These are phyloP conservation scores for Candida sp. DNA, from an alignment of 1,139 yeast species.

Conservation along the genomic window DNA sequence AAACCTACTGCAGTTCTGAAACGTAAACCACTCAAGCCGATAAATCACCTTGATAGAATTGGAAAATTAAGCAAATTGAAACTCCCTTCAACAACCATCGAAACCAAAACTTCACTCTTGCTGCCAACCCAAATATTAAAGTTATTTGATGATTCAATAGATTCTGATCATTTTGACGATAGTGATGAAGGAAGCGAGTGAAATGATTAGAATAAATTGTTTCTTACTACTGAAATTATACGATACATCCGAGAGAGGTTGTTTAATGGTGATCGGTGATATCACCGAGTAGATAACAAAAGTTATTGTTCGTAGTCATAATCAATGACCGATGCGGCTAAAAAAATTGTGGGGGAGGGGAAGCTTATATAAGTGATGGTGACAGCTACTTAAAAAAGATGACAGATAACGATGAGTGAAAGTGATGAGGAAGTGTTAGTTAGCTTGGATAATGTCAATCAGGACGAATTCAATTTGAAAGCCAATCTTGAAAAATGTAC, in stretches of 20 bases:
- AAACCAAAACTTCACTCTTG: conserved; percentile 1
- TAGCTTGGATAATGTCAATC: background rate
- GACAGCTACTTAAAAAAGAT: background rate
- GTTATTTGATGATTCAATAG: background rate
- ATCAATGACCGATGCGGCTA: background rate
- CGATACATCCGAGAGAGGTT: background rate
- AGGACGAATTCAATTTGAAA: background rate
- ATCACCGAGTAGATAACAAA: background rate
- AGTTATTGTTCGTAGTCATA: background rate
- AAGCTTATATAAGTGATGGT: background rate
- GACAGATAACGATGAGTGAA: background rate
- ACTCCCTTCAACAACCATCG: conserved; percentile 4
- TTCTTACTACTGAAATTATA: background rate
- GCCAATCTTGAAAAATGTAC: background rate
- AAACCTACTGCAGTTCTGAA: background rate
- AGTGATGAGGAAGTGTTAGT: background rate
- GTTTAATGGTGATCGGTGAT: background rate
- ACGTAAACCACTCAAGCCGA: background rate
- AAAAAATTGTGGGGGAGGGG: background rate
- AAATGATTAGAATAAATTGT: background rate
- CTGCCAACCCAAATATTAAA: background rate
- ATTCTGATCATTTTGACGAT: conserved; percentile 1
- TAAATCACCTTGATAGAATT: background rate
- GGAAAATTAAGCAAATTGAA: conserved; percentile 1
- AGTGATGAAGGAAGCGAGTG: conserved; percentile 2